These are phyloP conservation scores for Geotrichum aggregatum DNA, from an alignment of 1,139 yeast species.

Conservation along the genomic window DNA sequence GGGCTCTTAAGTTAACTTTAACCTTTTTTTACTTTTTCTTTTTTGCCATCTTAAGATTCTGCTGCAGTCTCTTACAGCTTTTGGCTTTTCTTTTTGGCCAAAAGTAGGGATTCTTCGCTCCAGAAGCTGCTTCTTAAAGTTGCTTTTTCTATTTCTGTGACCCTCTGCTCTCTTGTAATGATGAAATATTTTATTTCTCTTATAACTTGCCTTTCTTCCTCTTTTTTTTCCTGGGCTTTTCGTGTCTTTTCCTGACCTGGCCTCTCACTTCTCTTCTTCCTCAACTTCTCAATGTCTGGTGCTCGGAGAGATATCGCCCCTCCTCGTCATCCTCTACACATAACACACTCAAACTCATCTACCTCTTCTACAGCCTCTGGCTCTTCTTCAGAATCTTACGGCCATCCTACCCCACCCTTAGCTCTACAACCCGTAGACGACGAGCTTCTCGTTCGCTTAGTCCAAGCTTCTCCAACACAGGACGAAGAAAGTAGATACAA, in stretches of 20 bases:
- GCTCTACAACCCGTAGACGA: neutral
- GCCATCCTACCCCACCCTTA: slow-evolving; percentile 2
- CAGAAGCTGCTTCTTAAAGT: no score
- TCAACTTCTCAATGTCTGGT: slow-evolving; percentile 3
- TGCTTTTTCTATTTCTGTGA: no score
- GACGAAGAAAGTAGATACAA: slow-evolving; percentile 4
- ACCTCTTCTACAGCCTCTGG: neutral
- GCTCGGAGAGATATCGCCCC: neutral
- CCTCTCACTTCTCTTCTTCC: slow-evolving; percentile 3
- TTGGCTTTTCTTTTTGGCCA: no score
- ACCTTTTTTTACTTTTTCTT: no score
- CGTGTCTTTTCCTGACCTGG: no score
- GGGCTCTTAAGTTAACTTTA: no score
- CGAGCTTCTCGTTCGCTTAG: neutral
- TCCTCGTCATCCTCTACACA: neutral
- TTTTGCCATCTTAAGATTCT: no score
- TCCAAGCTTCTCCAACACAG: slow-evolving; percentile 5
- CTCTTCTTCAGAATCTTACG: neutral
- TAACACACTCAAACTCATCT: neutral
- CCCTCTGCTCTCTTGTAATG: no score
- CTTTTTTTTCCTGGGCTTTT: neutral
- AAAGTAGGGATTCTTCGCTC: no score
- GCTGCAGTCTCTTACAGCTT: no score
- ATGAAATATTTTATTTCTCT: neutral
- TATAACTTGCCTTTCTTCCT: neutral